Evolutionary conservation across 352 stramenopile genomes (phyloP).

Genomic region (Peronospora farinosa): DNA sequence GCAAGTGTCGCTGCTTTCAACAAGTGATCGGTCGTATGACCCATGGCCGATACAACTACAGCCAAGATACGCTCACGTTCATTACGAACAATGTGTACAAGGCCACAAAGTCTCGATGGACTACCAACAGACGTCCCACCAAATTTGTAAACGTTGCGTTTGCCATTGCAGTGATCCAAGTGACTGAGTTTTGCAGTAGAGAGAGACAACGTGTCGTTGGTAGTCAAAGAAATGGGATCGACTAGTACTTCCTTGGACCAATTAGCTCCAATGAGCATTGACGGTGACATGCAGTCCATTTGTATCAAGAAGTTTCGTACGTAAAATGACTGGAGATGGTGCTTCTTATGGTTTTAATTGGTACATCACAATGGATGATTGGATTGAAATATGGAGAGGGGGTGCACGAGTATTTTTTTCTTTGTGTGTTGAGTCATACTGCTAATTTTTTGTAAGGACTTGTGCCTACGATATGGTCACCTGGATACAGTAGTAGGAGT

Average conservation of each 20-base stretch:
- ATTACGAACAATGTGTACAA: slow-evolving; percentile 58
- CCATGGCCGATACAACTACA: slow-evolving; percentile 77
- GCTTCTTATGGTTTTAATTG: not conserved
- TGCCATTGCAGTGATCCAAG: slow-evolving; percentile 50
- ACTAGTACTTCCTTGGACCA: slow-evolving; percentile 34
- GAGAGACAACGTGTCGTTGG: slow-evolving; percentile 12
- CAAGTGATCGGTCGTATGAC: slow-evolving; percentile 68
- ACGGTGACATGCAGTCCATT: slow-evolving; percentile 74
- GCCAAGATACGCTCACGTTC: slow-evolving; percentile 53
- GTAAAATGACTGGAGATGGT: slow-evolving; percentile 26
- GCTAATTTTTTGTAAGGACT: too few relatives aligned
- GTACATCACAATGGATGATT: not conserved
- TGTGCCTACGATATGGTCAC: too few relatives aligned
- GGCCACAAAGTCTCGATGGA: slow-evolving; percentile 47
- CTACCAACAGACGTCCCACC: slow-evolving; percentile 72
- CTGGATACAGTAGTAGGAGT: too few relatives aligned
- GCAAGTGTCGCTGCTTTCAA: slow-evolving; percentile 60
- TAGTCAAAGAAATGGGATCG: slow-evolving; percentile 26
- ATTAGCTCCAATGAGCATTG: slow-evolving; percentile 57
- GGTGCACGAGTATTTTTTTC: too few relatives aligned
- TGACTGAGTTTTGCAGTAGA: slow-evolving; percentile 10
- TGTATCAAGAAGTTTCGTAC: slow-evolving; percentile 3
- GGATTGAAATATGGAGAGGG: too few relatives aligned
- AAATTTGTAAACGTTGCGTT: slow-evolving; percentile 83
- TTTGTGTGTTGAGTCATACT: too few relatives aligned